These are phyloP conservation scores for Beauveria sp. DNA, from an alignment of 2,329 filamentous ascomycete species.

Conservation along the genomic window DNA sequence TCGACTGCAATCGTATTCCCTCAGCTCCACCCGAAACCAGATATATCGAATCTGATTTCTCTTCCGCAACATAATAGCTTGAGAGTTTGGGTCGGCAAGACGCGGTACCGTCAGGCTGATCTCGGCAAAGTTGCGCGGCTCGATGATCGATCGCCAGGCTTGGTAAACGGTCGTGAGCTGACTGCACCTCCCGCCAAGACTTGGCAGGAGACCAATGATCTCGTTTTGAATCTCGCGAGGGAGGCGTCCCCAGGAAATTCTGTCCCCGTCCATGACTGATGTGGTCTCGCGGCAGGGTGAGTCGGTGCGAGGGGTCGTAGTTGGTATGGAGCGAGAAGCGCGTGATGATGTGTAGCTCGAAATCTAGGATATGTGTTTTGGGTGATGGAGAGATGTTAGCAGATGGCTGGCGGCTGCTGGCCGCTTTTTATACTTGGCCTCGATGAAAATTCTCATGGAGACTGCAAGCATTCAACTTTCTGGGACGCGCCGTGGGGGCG, in stretches of 20 bases:
- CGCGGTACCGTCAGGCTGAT: slow-evolving; percentile 17
- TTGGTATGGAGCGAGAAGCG: background rate
- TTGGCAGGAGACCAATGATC: background rate
- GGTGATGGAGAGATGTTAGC: background rate
- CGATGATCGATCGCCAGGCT: slow-evolving; percentile 20
- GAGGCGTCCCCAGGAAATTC: background rate
- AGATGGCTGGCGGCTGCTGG: background rate
- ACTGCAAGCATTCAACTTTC: no score
- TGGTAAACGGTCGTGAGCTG: slow-evolving; percentile 11
- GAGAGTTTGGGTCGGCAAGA: slow-evolving; percentile 7
- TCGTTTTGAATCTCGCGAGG: background rate
- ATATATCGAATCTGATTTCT: slow-evolving; percentile 20
- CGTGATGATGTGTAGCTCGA: background rate
- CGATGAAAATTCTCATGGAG: background rate
- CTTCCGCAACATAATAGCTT: slow-evolving; percentile 17
- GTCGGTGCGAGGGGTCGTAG: background rate
- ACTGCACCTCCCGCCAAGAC: background rate
- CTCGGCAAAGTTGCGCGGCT: slow-evolving; percentile 20
- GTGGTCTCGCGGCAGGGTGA: background rate
- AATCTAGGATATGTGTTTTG: background rate
- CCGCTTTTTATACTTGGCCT: background rate
- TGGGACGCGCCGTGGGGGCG: no score
- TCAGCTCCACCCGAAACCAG: slow-evolving; percentile 23
- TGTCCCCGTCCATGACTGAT: background rate
- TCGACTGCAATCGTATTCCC: slow-evolving; percentile 18